A percentile compares a stretch with the other conserved stretches of the same genome.
Evolutionary conservation across 768 basidiomycete species (phyloP).

Genomic region (Lactarius psammicola): DNA sequence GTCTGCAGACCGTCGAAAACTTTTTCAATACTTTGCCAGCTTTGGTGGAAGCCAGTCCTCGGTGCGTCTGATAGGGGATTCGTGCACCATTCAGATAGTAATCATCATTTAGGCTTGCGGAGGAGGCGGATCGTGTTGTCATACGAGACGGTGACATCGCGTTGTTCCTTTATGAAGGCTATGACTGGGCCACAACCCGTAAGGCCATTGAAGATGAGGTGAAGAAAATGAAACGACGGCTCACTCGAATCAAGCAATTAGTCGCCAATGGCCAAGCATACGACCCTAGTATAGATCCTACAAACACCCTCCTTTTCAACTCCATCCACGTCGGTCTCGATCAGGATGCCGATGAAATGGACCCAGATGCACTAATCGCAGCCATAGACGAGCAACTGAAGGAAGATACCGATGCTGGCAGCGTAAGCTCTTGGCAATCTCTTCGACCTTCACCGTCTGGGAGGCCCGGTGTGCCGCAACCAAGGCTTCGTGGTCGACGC

Average conservation of each 20-base stretch:
- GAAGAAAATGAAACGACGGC: slow-evolving; percentile 78
- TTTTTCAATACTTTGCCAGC: slow-evolving; percentile 70
- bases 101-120: slow-evolving; percentile 21
- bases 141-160: slow-evolving; percentile 61
- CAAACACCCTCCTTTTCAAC: slow-evolving; percentile 82
- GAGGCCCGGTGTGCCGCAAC: slow-evolving; percentile 29
- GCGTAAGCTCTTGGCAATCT: slow-evolving; percentile 90
- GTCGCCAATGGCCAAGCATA: slow-evolving; percentile 87
- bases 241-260: slow-evolving; percentile 89
- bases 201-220: slow-evolving; percentile 84
- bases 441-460: slow-evolving; percentile 48
- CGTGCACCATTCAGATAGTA: background rate
- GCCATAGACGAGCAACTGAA: slow-evolving; percentile 91
- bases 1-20: slow-evolving; percentile 68
- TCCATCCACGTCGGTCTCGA: slow-evolving; percentile 93
- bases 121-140: slow-evolving; percentile 44
- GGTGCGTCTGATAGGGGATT: slow-evolving; percentile 42
- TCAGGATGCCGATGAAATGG: slow-evolving; percentile 68
- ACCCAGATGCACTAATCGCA: slow-evolving; percentile 74
- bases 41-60: slow-evolving; percentile 41
- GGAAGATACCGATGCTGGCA: slow-evolving; percentile 69
- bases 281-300: slow-evolving; percentile 69
- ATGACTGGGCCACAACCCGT: slow-evolving; percentile 88
- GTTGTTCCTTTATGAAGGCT: slow-evolving; percentile 86
- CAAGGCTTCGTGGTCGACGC: slow-evolving; percentile 42